Base-by-base conservation (phyloP, 331 rosid genomes). In the Arachis monticola region DNA sequence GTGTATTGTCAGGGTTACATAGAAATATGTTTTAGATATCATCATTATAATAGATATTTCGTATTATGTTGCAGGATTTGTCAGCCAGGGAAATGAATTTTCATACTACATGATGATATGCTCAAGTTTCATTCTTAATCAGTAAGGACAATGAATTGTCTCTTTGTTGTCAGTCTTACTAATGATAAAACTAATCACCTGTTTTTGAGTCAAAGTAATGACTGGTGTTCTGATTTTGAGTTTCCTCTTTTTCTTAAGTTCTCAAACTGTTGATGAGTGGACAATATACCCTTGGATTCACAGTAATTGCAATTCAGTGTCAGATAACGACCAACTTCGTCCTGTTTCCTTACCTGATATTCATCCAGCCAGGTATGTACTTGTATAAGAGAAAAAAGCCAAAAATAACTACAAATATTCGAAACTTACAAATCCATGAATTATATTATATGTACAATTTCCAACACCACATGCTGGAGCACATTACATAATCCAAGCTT, bases 61-160 rank as follows among this genome's bases (percentile, higher is more conserved):
- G 45, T 59, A 47, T 75, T 72, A 69, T 80, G 74, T 63, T 77
- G 81, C 87, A 94, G 99, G 97, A 77, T 94, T 92, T 86, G 82
- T 92, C 61, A 79, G 97, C 77, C 99, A 94, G 77, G 99, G 99
- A 82, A 94, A 94, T 81, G 99, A 92, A 80, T 94, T 94, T 86
- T 94, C 99, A 35, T 94, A 94, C 83, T 92, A 94, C 86, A 94
- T 94, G 99, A 94, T 94, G 99, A 94, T 94, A 88, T 92, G 97
- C 88, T 94, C 97, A 27, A 90, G 93, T 87, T 94, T 87, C 88
- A 92, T 94, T 83, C 99, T 94, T 76, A 94, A 94, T 79, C 79
- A 85, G 99, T 94, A 90, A 87, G 99, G 76, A 69, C 46, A 52
- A 65, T 64, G 22, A n/a, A 55, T 14, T 56, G 30, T 81, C 31